phyloP scores from a whole-genome alignment of 441 rosid genomes.

The Pelargonium hybrid region DNA sequence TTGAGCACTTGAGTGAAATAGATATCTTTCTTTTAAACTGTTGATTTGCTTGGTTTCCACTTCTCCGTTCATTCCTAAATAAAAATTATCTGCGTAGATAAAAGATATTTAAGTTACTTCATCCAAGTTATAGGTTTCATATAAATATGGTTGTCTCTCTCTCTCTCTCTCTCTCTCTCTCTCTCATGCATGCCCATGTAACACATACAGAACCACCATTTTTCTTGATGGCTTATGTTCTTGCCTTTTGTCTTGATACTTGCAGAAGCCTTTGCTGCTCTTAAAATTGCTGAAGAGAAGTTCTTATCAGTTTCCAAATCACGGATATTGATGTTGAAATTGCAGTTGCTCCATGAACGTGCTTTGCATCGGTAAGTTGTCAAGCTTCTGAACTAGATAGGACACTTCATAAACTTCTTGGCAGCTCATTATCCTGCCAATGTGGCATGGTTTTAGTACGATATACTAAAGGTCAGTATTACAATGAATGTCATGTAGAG shows the following conservation, averaged over 20 bases:
- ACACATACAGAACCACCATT: too few relatives aligned
- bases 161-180: not conserved
- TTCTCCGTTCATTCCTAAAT: too few relatives aligned
- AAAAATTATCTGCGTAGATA: too few relatives aligned
- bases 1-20: too few relatives aligned
- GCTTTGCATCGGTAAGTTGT: constrained; percentile 72
- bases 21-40: too few relatives aligned
- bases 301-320: constrained; percentile 69
- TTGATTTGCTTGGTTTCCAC: too few relatives aligned
- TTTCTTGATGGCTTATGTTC: not conserved
- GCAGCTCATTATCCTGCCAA: too few relatives aligned
- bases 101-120: too few relatives aligned
- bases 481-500: constrained; percentile 36
- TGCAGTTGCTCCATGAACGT: constrained; percentile 83
- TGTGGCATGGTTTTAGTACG: not conserved
- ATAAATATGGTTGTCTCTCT: too few relatives aligned
- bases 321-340: constrained; percentile 56
- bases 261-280: constrained; percentile 83
- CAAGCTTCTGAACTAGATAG: not conserved
- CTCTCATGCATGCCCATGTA: not conserved
- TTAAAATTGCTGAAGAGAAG: constrained; percentile 68
- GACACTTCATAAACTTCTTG: too few relatives aligned
- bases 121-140: too few relatives aligned
- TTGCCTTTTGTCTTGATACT: constrained; percentile 5
- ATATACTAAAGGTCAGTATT: constrained; percentile 15